A percentile compares a stretch with the other conserved stretches of the same genome.
Conservation (phyloP, 2,329 filamentous ascomycete genomes). For the Aspergillus caelatus region DNA sequence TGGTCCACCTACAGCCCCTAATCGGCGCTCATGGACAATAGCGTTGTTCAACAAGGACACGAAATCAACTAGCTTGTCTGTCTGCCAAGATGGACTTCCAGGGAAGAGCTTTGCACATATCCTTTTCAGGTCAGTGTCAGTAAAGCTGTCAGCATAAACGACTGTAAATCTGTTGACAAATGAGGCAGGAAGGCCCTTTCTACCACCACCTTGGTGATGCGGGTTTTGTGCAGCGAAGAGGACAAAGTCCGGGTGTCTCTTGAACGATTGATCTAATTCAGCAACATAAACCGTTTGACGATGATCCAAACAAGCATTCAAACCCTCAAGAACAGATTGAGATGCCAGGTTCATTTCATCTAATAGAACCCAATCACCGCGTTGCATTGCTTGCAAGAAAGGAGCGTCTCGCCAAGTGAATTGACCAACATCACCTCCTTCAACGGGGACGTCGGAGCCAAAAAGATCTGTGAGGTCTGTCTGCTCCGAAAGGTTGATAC, state of each 20-base stretch:
- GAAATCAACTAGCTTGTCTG: constrained; percentile 73
- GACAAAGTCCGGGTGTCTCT: constrained; percentile 84
- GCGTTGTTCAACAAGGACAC: constrained; percentile 77
- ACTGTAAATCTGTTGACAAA: constrained; percentile 99
- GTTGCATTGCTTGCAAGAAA: constrained; percentile 95
- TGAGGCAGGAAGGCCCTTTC: constrained; percentile 90
- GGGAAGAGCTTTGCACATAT: constrained; percentile 83
- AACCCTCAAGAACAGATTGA: constrained; percentile 91
- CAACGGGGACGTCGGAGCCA: constrained; percentile 91
- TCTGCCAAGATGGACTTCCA: constrained; percentile 58
- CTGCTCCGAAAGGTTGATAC: constrained; percentile 97
- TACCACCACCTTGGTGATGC: constrained; percentile 92
- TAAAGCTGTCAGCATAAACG: constrained; percentile 92
- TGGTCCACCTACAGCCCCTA: constrained; percentile 68
- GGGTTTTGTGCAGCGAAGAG: constrained; percentile 97
- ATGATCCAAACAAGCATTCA: constrained; percentile 96
- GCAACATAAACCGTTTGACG: constrained; percentile 94
- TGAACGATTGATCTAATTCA: constrained; percentile 92
- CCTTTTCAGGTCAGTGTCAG: constrained; percentile 73
- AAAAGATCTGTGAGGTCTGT: constrained; percentile 98
- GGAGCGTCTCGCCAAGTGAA: constrained; percentile 97
- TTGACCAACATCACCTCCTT: constrained; percentile 85
- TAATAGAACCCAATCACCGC: constrained; percentile 91
- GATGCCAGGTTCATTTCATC: constrained; percentile 99
- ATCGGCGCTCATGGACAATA: constrained; percentile 59